Conservation (phyloP, 2,329 filamentous ascomycete species). For the Chaetomiaceae sp. region DNA sequence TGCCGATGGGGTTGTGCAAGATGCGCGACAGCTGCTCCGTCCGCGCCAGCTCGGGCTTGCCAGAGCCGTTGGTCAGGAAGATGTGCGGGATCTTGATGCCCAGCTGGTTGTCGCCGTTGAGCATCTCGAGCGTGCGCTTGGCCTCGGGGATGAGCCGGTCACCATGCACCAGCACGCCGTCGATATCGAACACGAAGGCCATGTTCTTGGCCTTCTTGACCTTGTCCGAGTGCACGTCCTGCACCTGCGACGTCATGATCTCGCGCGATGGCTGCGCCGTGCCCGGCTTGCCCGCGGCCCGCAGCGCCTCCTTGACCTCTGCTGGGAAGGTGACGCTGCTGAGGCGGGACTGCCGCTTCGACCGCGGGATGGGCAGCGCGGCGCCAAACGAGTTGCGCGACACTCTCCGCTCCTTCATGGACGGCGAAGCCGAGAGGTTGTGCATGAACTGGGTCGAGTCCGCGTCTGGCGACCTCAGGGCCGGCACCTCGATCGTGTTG, state of each 20-base stretch:
- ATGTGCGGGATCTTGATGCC: conserved; percentile 73
- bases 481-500: conserved; percentile 62
- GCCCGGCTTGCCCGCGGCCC: conserved; percentile 44
- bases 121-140: conserved; percentile 58
- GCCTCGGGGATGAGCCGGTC: conserved; percentile 65
- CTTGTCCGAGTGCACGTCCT: conserved; percentile 60
- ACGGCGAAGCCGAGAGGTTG: conserved; percentile 61
- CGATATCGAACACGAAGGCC: conserved; percentile 76
- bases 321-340: conserved; percentile 47
- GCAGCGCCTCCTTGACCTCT: conserved; percentile 32
- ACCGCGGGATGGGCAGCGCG: conserved; percentile 64
- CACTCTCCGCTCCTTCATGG: conserved; percentile 58
- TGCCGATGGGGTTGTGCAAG: conserved; percentile 57
- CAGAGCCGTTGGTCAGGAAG: conserved; percentile 68
- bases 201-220: conserved; percentile 68
- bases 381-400: conserved; percentile 73
- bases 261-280: conserved; percentile 57
- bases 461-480: conserved; percentile 60
- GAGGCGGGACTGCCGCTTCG: conserved; percentile 62
- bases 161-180: conserved; percentile 69
- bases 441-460: conserved; percentile 67
- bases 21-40: conserved; percentile 63
- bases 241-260: conserved; percentile 63
- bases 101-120: conserved; percentile 70
- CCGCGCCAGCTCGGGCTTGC: conserved; percentile 61